phyloP scores from a whole-genome alignment of 225 moss, liverwort and hornwort species.

The Straminergon stramineum region DNA sequence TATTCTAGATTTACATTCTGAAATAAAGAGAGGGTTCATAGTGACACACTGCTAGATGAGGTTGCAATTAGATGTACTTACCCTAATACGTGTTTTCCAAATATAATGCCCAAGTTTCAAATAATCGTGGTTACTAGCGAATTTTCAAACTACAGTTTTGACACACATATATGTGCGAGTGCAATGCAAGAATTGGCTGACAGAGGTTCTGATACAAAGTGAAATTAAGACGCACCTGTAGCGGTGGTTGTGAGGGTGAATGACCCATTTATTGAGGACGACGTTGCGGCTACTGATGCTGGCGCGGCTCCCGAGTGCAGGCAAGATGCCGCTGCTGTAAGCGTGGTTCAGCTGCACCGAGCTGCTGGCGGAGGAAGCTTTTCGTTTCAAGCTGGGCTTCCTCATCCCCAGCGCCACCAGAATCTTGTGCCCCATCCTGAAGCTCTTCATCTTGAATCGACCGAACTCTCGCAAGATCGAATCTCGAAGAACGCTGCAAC shows the following conservation, averaged over 20 bases:
- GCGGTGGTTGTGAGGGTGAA: constrained; percentile 22
- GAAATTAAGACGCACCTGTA: not conserved
- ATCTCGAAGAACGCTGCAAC: not conserved
- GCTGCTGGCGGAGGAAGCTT: constrained; percentile 9
- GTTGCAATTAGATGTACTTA: not conserved
- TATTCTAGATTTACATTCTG: not conserved
- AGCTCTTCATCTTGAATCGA: not conserved
- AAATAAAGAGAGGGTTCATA: not conserved
- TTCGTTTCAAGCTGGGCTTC: constrained; percentile 7
- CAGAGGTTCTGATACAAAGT: not conserved
- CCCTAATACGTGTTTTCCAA: not conserved
- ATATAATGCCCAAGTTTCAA: not conserved
- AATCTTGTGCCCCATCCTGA: not conserved
- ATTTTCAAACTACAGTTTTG: not conserved
- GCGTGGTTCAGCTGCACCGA: constrained; percentile 1
- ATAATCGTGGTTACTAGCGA: not conserved
- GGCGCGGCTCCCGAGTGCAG: constrained; percentile 28
- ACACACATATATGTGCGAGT: no score
- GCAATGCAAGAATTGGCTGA: not conserved
- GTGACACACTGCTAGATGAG: not conserved
- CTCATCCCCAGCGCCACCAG: constrained; percentile 16
- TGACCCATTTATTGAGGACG: constrained; percentile 31
- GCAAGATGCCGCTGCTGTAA: constrained; percentile 40
- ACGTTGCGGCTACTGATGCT: constrained; percentile 38
- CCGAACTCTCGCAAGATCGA: not conserved